Evolutionary conservation across 495 filamentous ascomycete species (phyloP), one percentile per base, ranked within the genome.

Genomic region (Penicillium paxilli): DNA sequence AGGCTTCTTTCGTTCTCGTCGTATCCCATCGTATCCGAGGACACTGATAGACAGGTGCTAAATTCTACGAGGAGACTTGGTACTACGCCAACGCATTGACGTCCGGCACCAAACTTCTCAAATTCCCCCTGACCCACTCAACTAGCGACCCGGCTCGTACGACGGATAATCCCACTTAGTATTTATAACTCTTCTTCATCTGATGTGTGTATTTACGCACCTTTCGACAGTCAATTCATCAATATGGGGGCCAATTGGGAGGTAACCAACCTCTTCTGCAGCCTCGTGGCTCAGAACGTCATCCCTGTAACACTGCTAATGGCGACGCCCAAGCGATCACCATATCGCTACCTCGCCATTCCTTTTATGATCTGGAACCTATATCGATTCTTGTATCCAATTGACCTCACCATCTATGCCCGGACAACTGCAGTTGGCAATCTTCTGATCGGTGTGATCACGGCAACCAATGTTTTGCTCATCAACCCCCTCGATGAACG

Each of bases 401-500:
- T 54, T 16, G 28, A 26, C 40, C 3, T 5, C 17, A 3, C 23
- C 47, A 17, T 11, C 9, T 30, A 41, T 24, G 10, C 23, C 14
- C 44, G 19, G 24, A 21, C 21, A 9, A 45, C 11, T n/a, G 23
- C 21, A 12, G 7, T 25, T 6, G 37, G 44, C 10, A 24, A 9
- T 16, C 12, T 57, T 17, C n/a, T 50, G 25, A 21, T 50, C 11
- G 10, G n/a, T 7, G 28, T 51, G 11, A 30, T 49, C 16, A 47
- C 44, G 47, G 49, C 58, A 2, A 3, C 35, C 23, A 44, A 55
- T 28, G 7, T 56, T 4, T 45, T 64, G 28, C 33, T 64, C 10
- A 48, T 59, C 54, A 56, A 56, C 20, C 58, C 58, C 0, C 52
- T 62, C 25, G 58, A 56, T 35, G 46, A 41, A 14, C 1, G 4